Evolutionary conservation across 768 basidiomycete species (phyloP).

Genomic region (Tephrocybe sp.): DNA sequence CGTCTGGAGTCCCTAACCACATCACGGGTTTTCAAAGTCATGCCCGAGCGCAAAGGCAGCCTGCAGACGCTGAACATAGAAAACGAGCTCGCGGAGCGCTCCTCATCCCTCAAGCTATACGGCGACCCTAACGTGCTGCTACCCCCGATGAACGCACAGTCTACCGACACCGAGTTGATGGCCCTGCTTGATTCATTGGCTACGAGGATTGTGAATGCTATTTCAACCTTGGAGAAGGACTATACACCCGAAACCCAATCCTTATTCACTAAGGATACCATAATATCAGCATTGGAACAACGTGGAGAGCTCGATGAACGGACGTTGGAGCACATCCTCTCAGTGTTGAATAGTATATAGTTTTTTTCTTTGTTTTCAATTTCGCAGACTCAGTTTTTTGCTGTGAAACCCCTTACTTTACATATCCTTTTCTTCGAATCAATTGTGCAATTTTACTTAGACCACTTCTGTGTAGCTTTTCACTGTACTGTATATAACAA

Average conservation of each 20-base stretch:
- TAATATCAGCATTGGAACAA: slow-evolving; percentile 35
- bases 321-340: slow-evolving; percentile 44
- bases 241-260: slow-evolving; percentile 16
- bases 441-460: slow-evolving; percentile 13
- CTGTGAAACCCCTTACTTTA: slow-evolving; percentile 5
- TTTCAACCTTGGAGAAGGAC: slow-evolving; percentile 35
- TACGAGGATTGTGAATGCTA: slow-evolving; percentile 74
- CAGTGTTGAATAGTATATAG: slow-evolving; percentile 29
- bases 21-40: slow-evolving; percentile 54
- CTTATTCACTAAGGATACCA: slow-evolving; percentile 24
- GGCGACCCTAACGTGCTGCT: slow-evolving; percentile 65
- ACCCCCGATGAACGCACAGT: slow-evolving; percentile 68
- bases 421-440: slow-evolving; percentile 1
- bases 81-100: slow-evolving; percentile 25
- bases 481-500: slow-evolving; percentile 10
- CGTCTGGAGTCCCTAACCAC: slow-evolving; percentile 78
- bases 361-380: slow-evolving; percentile 12
- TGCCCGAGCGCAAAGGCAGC: slow-evolving; percentile 46
- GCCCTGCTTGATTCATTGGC: slow-evolving; percentile 76
- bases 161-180: slow-evolving; percentile 72
- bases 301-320: slow-evolving; percentile 44
- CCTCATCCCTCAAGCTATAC: slow-evolving; percentile 40
- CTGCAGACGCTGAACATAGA: slow-evolving; percentile 33
- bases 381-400: slow-evolving; percentile 15
- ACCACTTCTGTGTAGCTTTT: slow-evolving; percentile 11